Evolutionary conservation across 2,329 filamentous ascomycete species (phyloP).

Genomic region (Stemphylium lycopersici): DNA sequence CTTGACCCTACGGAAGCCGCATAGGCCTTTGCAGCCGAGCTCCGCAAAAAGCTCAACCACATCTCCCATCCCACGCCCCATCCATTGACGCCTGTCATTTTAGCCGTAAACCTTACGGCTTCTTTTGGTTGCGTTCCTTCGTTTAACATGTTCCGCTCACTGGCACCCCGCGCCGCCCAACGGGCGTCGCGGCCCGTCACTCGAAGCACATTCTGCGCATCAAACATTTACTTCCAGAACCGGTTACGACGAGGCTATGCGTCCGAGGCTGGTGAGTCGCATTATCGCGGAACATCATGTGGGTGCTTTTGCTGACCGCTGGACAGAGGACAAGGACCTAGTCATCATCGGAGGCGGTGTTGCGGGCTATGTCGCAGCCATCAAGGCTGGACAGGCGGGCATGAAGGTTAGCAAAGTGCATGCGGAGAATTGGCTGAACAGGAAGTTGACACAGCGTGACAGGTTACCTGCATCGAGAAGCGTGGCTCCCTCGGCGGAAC

Average conservation of each 20-base stretch:
- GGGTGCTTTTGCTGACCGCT: conserved; percentile 42
- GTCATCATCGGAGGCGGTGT: conserved; percentile 98
- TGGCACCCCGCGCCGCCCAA: conserved; percentile 57
- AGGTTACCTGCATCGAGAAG: conserved; percentile 99
- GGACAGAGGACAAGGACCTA: conserved; percentile 87
- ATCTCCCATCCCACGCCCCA: conserved; percentile 43
- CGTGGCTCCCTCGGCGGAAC: conserved; percentile 93
- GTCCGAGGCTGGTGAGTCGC: conserved; percentile 57
- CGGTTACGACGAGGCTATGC: conserved; percentile 63
- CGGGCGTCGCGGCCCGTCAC: conserved; percentile 49
- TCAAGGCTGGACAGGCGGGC: conserved; percentile 97
- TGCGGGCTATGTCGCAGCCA: conserved; percentile 97
- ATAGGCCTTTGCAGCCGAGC: conserved; percentile 31
- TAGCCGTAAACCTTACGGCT: conserved; percentile 40
- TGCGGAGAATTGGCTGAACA: neutral
- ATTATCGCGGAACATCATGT: conserved; percentile 22
- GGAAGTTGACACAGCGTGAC: conserved; percentile 13
- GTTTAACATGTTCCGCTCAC: conserved; percentile 58
- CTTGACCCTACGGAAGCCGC: conserved; percentile 29
- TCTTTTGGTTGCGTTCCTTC: conserved; percentile 33
- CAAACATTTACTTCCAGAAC: conserved; percentile 56
- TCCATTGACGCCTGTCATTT: conserved; percentile 46
- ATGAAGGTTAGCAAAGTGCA: conserved; percentile 71
- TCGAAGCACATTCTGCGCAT: conserved; percentile 48
- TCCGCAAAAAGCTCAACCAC: conserved; percentile 45